These are phyloP conservation scores for Globomyces pollinis-pini DNA, from an alignment of 192 early-diverging fungal species.

Conservation along the genomic window DNA sequence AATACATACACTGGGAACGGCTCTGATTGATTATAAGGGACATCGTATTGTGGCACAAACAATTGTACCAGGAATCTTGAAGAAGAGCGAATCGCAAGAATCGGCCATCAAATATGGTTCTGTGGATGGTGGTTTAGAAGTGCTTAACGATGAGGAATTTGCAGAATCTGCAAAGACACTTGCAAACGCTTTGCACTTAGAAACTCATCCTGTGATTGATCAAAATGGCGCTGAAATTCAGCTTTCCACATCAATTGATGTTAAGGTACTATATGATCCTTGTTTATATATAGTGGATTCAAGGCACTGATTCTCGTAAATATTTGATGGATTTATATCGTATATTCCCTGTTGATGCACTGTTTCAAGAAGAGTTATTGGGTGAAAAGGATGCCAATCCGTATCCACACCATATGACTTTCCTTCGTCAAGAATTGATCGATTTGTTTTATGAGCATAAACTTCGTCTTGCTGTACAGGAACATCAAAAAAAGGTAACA, in stretches of 20 bases:
- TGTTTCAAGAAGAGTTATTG: conserved; percentile 62
- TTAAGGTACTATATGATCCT: conserved; percentile 61
- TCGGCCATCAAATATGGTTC: conserved; percentile 82
- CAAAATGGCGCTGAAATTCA: conserved; percentile 50
- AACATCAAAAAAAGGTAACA: conserved; percentile 15
- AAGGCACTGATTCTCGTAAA: conserved; percentile 83
- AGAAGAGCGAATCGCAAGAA: conserved; percentile 54
- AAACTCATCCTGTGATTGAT: conserved; percentile 70
- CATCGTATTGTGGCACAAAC: conserved; percentile 86
- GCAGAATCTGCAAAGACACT: conserved; percentile 61
- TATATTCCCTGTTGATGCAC: conserved; percentile 81
- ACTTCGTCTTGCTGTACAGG: conserved; percentile 40
- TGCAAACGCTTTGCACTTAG: conserved; percentile 72
- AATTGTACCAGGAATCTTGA: conserved; percentile 76
- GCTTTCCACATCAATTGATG: conserved; percentile 78
- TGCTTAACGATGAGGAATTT: conserved; percentile 65
- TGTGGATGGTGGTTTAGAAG: conserved; percentile 72
- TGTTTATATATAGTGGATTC: conserved; percentile 47
- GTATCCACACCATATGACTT: conserved; percentile 80
- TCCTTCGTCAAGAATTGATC: conserved; percentile 83
- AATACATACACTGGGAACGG: conserved; percentile 82
- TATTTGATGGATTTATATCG: conserved; percentile 93
- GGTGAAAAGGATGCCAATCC: conserved; percentile 37
- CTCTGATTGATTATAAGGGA: conserved; percentile 89
- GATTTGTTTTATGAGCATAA: conserved; percentile 78